phyloP scores from a whole-genome alignment of 148 eudicot species.

The Simmondsia chinensis region DNA sequence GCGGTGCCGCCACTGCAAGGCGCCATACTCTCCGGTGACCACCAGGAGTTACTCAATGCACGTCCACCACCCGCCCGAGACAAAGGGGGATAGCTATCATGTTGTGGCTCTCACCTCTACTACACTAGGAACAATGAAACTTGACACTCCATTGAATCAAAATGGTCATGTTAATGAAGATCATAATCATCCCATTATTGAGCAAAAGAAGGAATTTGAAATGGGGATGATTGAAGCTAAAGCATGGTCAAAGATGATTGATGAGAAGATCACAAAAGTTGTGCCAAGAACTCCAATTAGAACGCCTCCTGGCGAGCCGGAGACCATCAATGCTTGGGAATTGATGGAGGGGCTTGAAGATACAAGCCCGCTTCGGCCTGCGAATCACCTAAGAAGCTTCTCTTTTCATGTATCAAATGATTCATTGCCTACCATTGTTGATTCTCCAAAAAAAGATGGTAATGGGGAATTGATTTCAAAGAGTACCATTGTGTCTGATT shows the following conservation, averaged over 20 bases:
- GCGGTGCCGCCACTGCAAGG: constrained; percentile 46
- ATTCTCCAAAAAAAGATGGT: constrained; percentile 20
- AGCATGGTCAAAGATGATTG: constrained; percentile 83
- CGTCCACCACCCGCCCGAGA: constrained; percentile 43
- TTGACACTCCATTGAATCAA: constrained; percentile 18
- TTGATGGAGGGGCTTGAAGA: constrained; percentile 93
- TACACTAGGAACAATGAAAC: constrained; percentile 52
- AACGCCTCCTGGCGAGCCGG: constrained; percentile 85
- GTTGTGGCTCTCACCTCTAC: constrained; percentile 68
- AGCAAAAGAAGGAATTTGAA: constrained; percentile 30
- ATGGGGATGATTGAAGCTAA: constrained; percentile 69
- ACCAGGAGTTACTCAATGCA: constrained; percentile 58
- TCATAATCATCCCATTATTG: background rate
- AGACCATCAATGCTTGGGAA: constrained; percentile 67
- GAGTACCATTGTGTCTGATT: constrained; percentile 29
- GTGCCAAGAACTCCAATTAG: constrained; percentile 50
- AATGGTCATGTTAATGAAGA: constrained; percentile 1
- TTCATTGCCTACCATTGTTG: constrained; percentile 10
- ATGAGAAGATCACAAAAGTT: constrained; percentile 45
- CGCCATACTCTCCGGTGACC: constrained; percentile 30
- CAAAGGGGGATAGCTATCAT: constrained; percentile 42
- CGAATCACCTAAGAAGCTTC: constrained; percentile 40
- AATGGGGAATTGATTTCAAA: constrained; percentile 12
- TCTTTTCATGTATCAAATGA: constrained; percentile 40
- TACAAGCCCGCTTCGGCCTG: constrained; percentile 41